Conservation (phyloP, 2,329 filamentous ascomycete species). For the Fragosphaeria purpurea region DNA sequence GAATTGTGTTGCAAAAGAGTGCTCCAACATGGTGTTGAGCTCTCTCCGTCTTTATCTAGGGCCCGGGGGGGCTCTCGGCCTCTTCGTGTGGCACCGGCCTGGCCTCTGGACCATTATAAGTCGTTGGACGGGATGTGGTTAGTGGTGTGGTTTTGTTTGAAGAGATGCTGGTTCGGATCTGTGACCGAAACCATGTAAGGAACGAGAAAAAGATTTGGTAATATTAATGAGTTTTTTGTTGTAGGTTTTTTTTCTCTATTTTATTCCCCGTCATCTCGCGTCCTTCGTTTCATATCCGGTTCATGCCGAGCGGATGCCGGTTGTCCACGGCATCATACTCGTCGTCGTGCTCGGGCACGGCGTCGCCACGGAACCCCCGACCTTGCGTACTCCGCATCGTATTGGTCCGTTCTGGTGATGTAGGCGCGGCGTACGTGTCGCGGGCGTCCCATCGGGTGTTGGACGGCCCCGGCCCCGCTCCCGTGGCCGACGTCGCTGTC, state of each 20-base stretch:
- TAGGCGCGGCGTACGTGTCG: conserved; percentile 26
- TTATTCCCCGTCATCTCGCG: not conserved
- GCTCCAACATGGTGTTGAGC: too few relatives aligned
- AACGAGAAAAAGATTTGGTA: too few relatives aligned
- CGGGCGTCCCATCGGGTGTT: conserved; percentile 31
- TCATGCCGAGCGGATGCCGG: conserved; percentile 48
- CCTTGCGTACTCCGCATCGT: conserved; percentile 9
- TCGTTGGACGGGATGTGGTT: too few relatives aligned
- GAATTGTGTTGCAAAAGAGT: too few relatives aligned
- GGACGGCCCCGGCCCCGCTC: conserved; percentile 6
- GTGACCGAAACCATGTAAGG: too few relatives aligned
- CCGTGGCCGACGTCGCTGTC: conserved; percentile 5
- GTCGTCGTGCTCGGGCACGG: conserved; percentile 7
- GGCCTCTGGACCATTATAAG: too few relatives aligned
- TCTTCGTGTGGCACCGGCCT: too few relatives aligned
- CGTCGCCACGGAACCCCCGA: conserved; percentile 7
- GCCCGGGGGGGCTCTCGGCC: too few relatives aligned
- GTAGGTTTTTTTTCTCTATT: not conserved
- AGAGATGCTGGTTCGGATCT: too few relatives aligned
- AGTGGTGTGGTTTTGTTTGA: too few relatives aligned
- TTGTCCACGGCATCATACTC: conserved; percentile 23
- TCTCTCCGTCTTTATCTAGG: too few relatives aligned
- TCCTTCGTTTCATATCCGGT: conserved; percentile 34
- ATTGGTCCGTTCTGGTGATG: conserved; percentile 4
- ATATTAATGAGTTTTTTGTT: too few relatives aligned